Evolutionary conservation across 768 basidiomycete genomes (phyloP).

Genomic region (Tricholoma saponaceum): DNA sequence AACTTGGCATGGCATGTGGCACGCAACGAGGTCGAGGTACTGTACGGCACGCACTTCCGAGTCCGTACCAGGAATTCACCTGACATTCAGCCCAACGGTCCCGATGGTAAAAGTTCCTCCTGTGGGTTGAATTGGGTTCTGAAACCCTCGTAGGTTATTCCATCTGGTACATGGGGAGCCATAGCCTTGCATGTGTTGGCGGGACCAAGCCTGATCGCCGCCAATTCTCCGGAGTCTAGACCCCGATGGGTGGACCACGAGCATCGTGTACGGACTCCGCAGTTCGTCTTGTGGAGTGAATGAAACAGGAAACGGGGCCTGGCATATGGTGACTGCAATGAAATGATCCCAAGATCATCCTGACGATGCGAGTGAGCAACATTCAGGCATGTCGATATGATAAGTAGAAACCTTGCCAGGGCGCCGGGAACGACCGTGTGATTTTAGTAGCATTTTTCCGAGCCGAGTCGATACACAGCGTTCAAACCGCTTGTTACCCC

Average conservation of each 20-base stretch:
- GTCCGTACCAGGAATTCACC: not conserved
- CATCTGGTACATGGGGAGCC: not conserved
- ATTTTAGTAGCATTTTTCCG: not conserved
- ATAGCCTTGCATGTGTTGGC: not conserved
- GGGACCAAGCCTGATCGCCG: too few species aligned
- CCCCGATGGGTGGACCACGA: not conserved
- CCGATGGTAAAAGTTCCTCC: not conserved
- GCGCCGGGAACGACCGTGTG: not conserved
- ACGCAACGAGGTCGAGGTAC: not conserved
- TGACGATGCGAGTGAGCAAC: not conserved
- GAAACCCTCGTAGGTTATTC: not conserved
- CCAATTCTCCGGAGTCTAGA: not conserved
- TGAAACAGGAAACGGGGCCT: not conserved
- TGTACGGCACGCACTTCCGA: not conserved
- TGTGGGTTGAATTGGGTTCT: not conserved
- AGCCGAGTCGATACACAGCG: not conserved
- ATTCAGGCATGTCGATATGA: not conserved
- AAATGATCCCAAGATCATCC: not conserved
- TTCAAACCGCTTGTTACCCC: not conserved
- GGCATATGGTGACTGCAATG: not conserved
- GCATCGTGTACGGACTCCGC: not conserved
- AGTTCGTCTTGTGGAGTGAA: not conserved
- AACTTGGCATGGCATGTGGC: not conserved
- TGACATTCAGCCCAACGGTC: not conserved
- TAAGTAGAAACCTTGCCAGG: not conserved